Percentiles rank a stretch among this genome's conserved stretches.
Conservation (phyloP, 2,329 filamentous ascomycete genomes). For the Aureobasidium sp. region DNA sequence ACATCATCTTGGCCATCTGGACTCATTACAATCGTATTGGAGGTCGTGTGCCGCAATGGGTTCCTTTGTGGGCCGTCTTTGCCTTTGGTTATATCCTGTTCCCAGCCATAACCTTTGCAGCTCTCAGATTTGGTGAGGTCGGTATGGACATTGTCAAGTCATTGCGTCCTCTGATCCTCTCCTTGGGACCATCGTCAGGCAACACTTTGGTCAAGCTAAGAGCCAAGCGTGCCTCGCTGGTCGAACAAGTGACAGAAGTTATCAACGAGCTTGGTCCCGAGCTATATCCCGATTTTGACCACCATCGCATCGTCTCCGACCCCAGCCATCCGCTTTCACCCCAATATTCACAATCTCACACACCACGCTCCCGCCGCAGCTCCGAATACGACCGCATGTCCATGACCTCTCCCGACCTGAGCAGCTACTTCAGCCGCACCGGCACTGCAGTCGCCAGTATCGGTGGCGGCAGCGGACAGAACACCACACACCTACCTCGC, state of each 20-base stretch:
- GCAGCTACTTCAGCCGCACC: constrained; percentile 14
- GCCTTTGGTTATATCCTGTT: constrained; percentile 70
- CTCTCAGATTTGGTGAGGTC: constrained; percentile 91
- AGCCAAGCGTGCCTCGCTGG: constrained; percentile 61
- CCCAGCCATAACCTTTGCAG: constrained; percentile 81
- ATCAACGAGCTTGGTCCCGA: constrained; percentile 95
- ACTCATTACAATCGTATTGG: constrained; percentile 73
- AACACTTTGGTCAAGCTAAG: constrained; percentile 77
- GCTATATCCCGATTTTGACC: constrained; percentile 93
- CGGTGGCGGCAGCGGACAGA: constrained; percentile 27
- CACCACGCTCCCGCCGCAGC: constrained; percentile 17
- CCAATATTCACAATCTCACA: constrained; percentile 20
- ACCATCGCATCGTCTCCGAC: constrained; percentile 58
- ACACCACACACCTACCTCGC: constrained; percentile 56
- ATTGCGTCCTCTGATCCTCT: constrained; percentile 74
- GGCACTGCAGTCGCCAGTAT: constrained; percentile 22
- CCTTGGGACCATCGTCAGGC: constrained; percentile 72
- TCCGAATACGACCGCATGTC: constrained; percentile 14
- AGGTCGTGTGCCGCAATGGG: constrained; percentile 70
- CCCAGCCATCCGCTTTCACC: constrained; percentile 28
- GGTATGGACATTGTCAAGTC: constrained; percentile 99
- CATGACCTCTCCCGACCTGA: constrained; percentile 14
- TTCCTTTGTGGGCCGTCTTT: constrained; percentile 71
- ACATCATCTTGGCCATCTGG: constrained; percentile 62
- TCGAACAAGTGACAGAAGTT: constrained; percentile 73